Base-by-base conservation (phyloP, 805 yeast species). In the Soucietia sequanensis region DNA sequence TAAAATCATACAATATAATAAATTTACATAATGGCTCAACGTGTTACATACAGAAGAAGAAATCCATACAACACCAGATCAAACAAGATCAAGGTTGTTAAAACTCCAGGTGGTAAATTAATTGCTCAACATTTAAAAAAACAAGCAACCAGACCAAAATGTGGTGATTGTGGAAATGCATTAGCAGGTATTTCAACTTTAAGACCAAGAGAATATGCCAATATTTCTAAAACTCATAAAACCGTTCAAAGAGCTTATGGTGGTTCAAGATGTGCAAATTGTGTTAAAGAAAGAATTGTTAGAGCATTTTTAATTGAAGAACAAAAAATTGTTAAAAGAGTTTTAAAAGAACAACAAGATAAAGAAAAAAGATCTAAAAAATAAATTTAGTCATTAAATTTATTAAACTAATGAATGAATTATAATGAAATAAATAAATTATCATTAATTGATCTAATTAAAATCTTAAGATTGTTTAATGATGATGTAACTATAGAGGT, bases 51-150 rank as follows among this genome's bases (percentile, higher is more conserved):
- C 50, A 50, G 55, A 50, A 50, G 54, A 48, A 50, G 50, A 39
- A 50, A 52, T 44, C 55, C 55, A 45, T 50, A 89, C 96, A 93
- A 93, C 95, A 90, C 99, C 84, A 84, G 83, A 76, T 93, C 99
- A 61, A 93, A 93, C 96, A 87, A 85, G 80, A 91, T 93, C 81
- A 91, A 86, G 90, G 95, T 91, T 75, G 95, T 91, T 64, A 93
- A 91, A 87, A 93, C 99, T 76, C 99, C 99, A 75, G 99, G 99
- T 81, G 98, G 98, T 70, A 84, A 84, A 75, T 83, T 93, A 75
- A 83, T 89, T 70, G 96, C 96, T 69, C 96, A 90, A 75, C 99
- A 93, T 80, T 78, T 88, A 67, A 87, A 87, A 84, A 89, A 89
- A 82, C 65, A 66, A 57, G 95, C 88, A 62, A 69, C 95, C 62